phyloP scores from a whole-genome alignment of 2,329 filamentous ascomycete genomes.

The Coniochaeta sp. region DNA sequence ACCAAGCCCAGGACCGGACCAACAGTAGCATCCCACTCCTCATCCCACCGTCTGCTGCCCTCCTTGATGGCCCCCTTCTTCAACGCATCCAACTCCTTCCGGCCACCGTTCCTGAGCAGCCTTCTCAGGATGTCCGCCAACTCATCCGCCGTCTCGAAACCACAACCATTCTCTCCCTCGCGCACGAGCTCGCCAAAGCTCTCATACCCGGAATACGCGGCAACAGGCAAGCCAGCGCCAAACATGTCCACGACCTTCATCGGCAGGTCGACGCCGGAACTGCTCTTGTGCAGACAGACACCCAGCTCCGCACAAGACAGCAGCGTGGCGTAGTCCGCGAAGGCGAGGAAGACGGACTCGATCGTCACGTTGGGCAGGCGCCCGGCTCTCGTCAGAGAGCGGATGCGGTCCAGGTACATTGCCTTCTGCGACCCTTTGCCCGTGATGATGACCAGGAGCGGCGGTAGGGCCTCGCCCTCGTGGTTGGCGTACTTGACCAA shows the following conservation, averaged over 20 bases:
- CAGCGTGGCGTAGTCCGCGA: slow-evolving; percentile 75
- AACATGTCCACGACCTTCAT: slow-evolving; percentile 99
- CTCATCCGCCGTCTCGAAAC: slow-evolving; percentile 67
- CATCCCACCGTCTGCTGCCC: slow-evolving; percentile 74
- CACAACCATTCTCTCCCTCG: slow-evolving; percentile 77
- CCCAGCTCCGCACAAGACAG: slow-evolving; percentile 83
- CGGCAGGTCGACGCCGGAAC: slow-evolving; percentile 87
- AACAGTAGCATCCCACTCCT: slow-evolving; percentile 84
- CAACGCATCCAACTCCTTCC: slow-evolving; percentile 49
- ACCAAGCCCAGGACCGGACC: slow-evolving; percentile 58
- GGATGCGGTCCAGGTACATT: slow-evolving; percentile 62
- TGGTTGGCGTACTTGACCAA: slow-evolving; percentile 61
- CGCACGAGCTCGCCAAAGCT: slow-evolving; percentile 87
- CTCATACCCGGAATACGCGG: slow-evolving; percentile 77
- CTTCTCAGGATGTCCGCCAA: slow-evolving; percentile 55
- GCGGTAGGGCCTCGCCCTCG: slow-evolving; percentile 35
- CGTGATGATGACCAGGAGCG: slow-evolving; percentile 86
- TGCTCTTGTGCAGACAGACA: slow-evolving; percentile 86
- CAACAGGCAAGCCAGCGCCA: slow-evolving; percentile 83
- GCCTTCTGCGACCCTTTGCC: slow-evolving; percentile 84
- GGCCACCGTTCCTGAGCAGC: slow-evolving; percentile 49
- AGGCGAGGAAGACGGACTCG: slow-evolving; percentile 75
- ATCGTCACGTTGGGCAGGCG: slow-evolving; percentile 65
- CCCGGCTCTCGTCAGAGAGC: slow-evolving; percentile 48
- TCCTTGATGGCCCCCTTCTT: slow-evolving; percentile 67